phyloP scores from a whole-genome alignment of 441 rosid species.

The Pelargonium myrrhifolium region DNA sequence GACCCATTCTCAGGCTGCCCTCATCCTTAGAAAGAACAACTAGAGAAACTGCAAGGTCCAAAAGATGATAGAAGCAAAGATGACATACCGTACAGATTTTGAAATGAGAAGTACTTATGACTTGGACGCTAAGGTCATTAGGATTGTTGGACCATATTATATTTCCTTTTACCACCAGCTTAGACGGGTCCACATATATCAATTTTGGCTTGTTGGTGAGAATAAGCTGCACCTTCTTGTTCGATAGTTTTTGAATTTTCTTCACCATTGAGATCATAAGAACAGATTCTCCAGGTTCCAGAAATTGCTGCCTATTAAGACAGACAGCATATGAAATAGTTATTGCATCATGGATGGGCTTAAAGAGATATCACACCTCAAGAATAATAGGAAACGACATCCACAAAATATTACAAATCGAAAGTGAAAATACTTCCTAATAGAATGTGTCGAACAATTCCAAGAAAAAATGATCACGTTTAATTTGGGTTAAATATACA shows the following conservation, averaged over 20 bases:
- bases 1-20: neutral
- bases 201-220: slow-evolving; percentile 92
- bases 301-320: slow-evolving; percentile 84
- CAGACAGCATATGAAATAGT: slow-evolving; percentile 3
- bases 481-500: too few relatives aligned
- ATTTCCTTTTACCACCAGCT: slow-evolving; percentile 76
- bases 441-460: too few relatives aligned
- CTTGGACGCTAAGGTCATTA: slow-evolving; percentile 71
- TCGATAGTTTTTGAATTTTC: slow-evolving; percentile 80
- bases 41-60: neutral
- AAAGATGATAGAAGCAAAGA: too few relatives aligned
- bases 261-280: slow-evolving; percentile 95
- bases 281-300: slow-evolving; percentile 92
- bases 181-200: slow-evolving; percentile 87
- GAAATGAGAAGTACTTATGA: slow-evolving; percentile 68
- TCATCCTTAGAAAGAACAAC: neutral
- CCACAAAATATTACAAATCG: neutral
- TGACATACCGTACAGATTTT: slow-evolving; percentile 73
- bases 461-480: neutral
- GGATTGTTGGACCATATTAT: slow-evolving; percentile 93
- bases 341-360: neutral
- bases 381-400: too few relatives aligned
- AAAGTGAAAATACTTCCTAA: neutral
- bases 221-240: slow-evolving; percentile 96
- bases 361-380: too few relatives aligned